Conservation (phyloP, 2,329 filamentous ascomycete species). For the Mycosphaerella arachidis region DNA sequence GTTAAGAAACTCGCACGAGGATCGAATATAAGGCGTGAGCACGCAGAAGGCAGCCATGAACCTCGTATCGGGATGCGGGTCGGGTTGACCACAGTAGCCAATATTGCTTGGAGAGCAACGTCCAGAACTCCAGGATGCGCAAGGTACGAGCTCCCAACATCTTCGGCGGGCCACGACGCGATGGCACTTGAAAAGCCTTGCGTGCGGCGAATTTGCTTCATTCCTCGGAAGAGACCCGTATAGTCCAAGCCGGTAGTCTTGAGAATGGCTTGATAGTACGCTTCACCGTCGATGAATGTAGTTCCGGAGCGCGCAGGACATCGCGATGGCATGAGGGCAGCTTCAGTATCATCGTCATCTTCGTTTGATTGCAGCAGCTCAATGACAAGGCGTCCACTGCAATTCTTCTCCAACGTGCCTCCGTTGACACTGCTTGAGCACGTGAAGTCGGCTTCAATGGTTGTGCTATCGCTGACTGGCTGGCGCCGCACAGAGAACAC, state of each 20-base stretch:
- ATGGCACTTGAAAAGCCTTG: slow-evolving; percentile 15
- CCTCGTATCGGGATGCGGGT: slow-evolving; percentile 18
- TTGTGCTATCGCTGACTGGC: slow-evolving; percentile 28
- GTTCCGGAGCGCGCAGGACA: slow-evolving; percentile 16
- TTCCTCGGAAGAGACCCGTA: slow-evolving; percentile 16
- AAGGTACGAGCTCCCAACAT: slow-evolving; percentile 13
- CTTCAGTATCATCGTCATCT: not conserved
- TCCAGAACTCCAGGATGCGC: slow-evolving; percentile 33
- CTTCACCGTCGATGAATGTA: slow-evolving; percentile 18
- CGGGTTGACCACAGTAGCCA: slow-evolving; percentile 30
- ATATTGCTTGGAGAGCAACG: slow-evolving; percentile 30
- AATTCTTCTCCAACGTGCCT: slow-evolving; percentile 15
- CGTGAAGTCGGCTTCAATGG: slow-evolving; percentile 29
- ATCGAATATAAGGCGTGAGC: slow-evolving; percentile 15
- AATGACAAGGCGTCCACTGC: slow-evolving; percentile 14
- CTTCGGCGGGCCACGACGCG: slow-evolving; percentile 17
- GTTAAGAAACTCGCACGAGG: slow-evolving; percentile 16
- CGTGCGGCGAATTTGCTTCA: slow-evolving; percentile 14
- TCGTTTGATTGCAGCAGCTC: slow-evolving; percentile 7
- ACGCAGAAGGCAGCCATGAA: slow-evolving; percentile 15
- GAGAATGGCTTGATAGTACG: slow-evolving; percentile 16
- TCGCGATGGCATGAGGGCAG: slow-evolving; percentile 10
- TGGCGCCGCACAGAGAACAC: slow-evolving; percentile 30
- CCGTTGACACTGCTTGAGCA: slow-evolving; percentile 13
- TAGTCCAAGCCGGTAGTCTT: slow-evolving; percentile 19